These are phyloP conservation scores for Dictyophora rubrovolvata DNA, from an alignment of 768 basidiomycete genomes.

Conservation along the genomic window DNA sequence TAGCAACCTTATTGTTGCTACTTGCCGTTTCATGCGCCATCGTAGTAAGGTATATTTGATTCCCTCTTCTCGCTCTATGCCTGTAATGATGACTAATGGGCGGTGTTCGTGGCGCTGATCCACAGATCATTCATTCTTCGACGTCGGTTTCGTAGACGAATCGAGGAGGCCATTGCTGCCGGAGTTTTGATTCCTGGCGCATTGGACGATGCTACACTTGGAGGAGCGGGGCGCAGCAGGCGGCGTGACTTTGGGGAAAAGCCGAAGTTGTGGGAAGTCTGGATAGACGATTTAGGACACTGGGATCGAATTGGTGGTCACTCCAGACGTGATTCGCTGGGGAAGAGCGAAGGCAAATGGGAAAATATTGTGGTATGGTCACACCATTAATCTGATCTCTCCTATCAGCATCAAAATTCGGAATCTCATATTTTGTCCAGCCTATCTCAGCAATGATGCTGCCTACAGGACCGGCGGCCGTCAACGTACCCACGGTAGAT, in stretches of 20 bases:
- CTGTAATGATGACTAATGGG: neutral
- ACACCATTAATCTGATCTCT: neutral
- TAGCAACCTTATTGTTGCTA: slow-evolving; percentile 5
- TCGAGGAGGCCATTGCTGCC: slow-evolving; percentile 7
- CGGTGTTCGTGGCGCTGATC: neutral
- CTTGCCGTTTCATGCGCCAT: slow-evolving; percentile 9
- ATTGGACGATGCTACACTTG: slow-evolving; percentile 6
- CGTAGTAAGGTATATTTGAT: slow-evolving; percentile 1
- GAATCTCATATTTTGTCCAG: neutral
- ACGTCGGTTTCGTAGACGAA: slow-evolving; percentile 5
- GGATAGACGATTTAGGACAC: slow-evolving; percentile 3
- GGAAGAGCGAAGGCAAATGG: slow-evolving; percentile 6
- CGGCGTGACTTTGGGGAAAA: slow-evolving; percentile 10
- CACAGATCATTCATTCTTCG: slow-evolving; percentile 7
- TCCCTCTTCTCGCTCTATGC: neutral
- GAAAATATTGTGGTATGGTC: slow-evolving; percentile 5
- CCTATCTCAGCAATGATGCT: slow-evolving; percentile 5
- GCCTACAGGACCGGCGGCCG: neutral
- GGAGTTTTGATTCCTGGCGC: slow-evolving; percentile 9
- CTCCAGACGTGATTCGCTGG: neutral
- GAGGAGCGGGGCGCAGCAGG: slow-evolving; percentile 1
- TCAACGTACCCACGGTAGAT: neutral
- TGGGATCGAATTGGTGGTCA: neutral
- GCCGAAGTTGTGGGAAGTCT: slow-evolving; percentile 9
- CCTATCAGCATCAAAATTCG: neutral